Evolutionary conservation across 192 early-diverging fungal species (phyloP).

Genomic region (Linnemannia exigua): DNA sequence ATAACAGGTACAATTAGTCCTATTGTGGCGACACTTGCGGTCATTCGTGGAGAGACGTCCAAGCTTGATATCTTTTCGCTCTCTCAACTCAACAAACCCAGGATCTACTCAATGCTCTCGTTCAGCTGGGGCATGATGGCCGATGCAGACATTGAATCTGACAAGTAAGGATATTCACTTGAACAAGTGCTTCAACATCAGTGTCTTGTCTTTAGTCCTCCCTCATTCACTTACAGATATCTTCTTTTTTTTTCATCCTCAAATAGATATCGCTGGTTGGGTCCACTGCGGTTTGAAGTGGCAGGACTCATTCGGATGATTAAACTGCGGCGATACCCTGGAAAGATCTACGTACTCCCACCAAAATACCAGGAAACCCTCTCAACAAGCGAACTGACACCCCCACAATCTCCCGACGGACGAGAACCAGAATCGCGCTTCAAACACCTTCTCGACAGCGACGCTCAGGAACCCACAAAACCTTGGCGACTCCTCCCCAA

Average conservation of each 20-base stretch:
- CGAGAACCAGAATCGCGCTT: not conserved
- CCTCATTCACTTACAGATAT: not conserved
- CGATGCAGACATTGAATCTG: conserved; percentile 74
- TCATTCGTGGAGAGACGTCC: conserved; percentile 62
- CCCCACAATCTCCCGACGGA: conserved; percentile 4
- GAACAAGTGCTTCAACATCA: not conserved
- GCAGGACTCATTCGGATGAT: conserved; percentile 48
- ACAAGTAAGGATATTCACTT: conserved; percentile 39
- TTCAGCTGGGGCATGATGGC: conserved; percentile 71
- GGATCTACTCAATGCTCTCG: conserved; percentile 65
- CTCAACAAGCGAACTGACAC: not conserved
- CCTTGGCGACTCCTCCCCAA: conserved; percentile 36
- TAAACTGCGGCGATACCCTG: conserved; percentile 44
- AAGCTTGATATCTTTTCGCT: conserved; percentile 71
- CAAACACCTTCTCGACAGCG: conserved; percentile 11
- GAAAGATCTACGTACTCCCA: conserved; percentile 47
- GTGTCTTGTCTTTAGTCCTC: not conserved
- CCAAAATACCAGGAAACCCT: conserved; percentile 7
- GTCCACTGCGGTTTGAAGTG: conserved; percentile 45
- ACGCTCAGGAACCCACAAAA: conserved; percentile 10
- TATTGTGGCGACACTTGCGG: conserved; percentile 61
- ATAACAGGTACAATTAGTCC: conserved; percentile 23
- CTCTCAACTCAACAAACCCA: conserved; percentile 56
- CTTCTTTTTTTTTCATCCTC: not conserved
- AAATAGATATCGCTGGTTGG: conserved; percentile 52